Conservation (phyloP, 768 basidiomycete genomes). For the Coprinellus micaceus region DNA sequence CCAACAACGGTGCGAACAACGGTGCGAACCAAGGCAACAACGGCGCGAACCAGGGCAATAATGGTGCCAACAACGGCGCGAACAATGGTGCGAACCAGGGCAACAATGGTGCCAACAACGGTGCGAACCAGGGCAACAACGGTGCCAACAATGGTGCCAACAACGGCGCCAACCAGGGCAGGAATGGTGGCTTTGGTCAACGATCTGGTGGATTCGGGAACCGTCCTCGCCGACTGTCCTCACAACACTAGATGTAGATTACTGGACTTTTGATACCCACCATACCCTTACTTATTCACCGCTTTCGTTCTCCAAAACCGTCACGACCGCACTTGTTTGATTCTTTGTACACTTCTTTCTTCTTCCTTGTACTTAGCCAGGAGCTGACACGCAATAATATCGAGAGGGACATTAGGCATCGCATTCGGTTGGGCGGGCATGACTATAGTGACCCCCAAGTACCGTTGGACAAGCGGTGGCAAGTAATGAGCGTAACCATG, state of each 20-base stretch:
- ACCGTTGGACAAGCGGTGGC: too few relatives aligned
- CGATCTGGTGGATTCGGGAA: neutral
- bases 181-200: neutral
- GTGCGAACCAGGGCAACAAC: neutral
- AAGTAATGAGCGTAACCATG: neutral
- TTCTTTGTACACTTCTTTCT: neutral
- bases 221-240: neutral
- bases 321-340: neutral
- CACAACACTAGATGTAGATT: neutral
- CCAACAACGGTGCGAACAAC: constrained; percentile 6
- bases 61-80: constrained; percentile 5
- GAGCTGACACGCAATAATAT: constrained; percentile 11
- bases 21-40: constrained; percentile 1
- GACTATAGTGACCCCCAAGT: neutral
- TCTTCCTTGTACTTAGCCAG: constrained; percentile 4
- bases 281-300: neutral
- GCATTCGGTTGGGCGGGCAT: neutral
- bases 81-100: neutral
- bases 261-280: neutral
- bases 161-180: neutral
- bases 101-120: constrained; percentile 6
- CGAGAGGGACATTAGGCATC: constrained; percentile 6
- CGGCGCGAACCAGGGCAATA: neutral
- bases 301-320: neutral
- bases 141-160: neutral